Base-by-base conservation (phyloP, 2,329 filamentous ascomycete genomes). In the Epichloe sibirici region DNA sequence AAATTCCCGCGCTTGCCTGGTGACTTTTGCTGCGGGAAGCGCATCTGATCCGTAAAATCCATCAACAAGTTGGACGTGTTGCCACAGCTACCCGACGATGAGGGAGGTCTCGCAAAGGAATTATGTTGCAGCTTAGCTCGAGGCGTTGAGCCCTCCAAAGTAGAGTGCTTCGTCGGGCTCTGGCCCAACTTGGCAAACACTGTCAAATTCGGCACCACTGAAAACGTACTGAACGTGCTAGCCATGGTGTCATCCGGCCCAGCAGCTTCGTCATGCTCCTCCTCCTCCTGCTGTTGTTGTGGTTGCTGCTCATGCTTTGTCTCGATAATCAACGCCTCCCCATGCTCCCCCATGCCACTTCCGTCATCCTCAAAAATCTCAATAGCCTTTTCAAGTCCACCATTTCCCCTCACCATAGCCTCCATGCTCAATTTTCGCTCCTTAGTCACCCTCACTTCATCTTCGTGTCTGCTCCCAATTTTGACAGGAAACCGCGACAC, bases 161-260 rank as follows among this genome's bases (percentile, higher is more conserved):
- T 68, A 56, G 69, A 72, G 60, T 68, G 66, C 61, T 80, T 84
- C 25, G 74, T 71, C 13, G 83, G 81, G 43, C 77, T 85, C 56
- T 85, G 80, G 52, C 83, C 82, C 51, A 93, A 71, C 57, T 82
- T 83, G 8, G 88, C 84, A 62, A 94, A 89, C 61, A 84, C 83
- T 21, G 89, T 93, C 81, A 93, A 81, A 61, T 91, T 88, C 5
- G 89, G 89, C 51, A 95, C 81, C 8, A 88, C 89, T 1, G 91
- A 96, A 68, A 96, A 96, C 12, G 79, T 82, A 72, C 89, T 95
- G 65, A 95, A 86, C 3, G 84, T 84, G 75, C 88, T 95, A 67
- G 89, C 75, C 78, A 85, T 70, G 45, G 83, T 86, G 59, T 88
- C 84, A 58, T 89, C 85, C 1, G 76, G 78, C 44, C 77, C 77